Evolutionary conservation across 805 yeast species (phyloP).

Genomic region (Candida oleophila): DNA sequence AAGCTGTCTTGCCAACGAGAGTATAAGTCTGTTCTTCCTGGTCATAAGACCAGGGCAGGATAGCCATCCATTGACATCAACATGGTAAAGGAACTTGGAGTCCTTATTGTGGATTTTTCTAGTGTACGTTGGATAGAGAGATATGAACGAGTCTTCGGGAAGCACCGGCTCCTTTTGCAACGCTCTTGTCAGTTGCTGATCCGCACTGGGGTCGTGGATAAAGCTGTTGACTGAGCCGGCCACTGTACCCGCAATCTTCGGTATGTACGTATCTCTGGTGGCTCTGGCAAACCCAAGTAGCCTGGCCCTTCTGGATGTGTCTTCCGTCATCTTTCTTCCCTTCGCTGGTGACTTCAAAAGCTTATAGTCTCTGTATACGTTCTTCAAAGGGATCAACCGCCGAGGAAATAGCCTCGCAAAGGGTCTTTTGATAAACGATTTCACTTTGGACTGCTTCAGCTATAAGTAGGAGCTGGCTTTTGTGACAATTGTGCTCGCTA

Average conservation of each 20-base stretch:
- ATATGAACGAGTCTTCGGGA: conserved; percentile 60
- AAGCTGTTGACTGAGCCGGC: conserved; percentile 39
- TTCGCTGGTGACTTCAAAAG: conserved; percentile 9
- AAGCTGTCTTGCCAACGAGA: conserved; percentile 68
- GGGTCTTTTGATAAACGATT: conserved; percentile 19
- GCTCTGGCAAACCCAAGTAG: conserved; percentile 51
- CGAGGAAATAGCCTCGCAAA: conserved; percentile 12
- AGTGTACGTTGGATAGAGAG: conserved; percentile 59
- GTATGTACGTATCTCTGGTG: conserved; percentile 59
- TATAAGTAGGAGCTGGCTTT: too few species aligned
- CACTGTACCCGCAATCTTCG: conserved; percentile 47
- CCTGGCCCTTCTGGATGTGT: conserved; percentile 41
- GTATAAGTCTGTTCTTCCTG: conserved; percentile 67
- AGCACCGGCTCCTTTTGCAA: conserved; percentile 11
- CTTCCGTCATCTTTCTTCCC: neutral
- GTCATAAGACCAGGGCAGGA: conserved; percentile 68
- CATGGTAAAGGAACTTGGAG: conserved; percentile 29
- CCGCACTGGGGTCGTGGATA: neutral
- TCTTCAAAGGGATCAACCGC: conserved; percentile 15
- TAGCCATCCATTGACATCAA: conserved; percentile 71
- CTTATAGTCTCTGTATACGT: conserved; percentile 33
- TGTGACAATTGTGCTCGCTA: too few species aligned
- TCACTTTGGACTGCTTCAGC: conserved; percentile 5
- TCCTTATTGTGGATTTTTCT: conserved; percentile 14
- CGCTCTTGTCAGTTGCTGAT: neutral